phyloP scores from a whole-genome alignment of 2,329 filamentous ascomycete genomes.

The Xylariaceae sp. region DNA sequence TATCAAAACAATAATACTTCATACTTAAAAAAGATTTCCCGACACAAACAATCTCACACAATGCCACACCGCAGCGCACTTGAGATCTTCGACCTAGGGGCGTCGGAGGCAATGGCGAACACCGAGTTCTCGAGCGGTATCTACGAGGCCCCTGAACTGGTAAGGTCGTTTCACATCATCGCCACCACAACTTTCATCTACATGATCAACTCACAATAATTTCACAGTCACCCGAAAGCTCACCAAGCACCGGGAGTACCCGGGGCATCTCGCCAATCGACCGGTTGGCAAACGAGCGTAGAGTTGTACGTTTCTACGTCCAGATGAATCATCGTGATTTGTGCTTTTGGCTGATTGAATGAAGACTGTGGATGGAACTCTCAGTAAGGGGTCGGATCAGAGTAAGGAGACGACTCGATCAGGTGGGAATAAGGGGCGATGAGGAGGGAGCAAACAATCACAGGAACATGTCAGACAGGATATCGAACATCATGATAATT shows the following conservation, averaged over 20 bases:
- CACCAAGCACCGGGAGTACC: not conserved
- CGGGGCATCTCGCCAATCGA: not conserved
- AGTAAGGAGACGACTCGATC: not conserved
- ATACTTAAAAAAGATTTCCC: not conserved
- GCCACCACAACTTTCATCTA: not conserved
- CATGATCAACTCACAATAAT: not conserved
- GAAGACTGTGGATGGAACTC: not conserved
- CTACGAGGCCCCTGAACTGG: conserved; percentile 5
- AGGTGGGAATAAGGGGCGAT: not conserved
- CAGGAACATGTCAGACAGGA: no score
- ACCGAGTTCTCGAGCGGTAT: conserved; percentile 10
- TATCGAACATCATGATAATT: no score
- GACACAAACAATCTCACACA: not conserved
- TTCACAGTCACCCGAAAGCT: not conserved
- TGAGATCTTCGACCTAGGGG: conserved; percentile 9
- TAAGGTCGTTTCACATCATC: not conserved
- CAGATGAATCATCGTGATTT: not conserved
- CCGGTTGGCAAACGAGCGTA: not conserved
- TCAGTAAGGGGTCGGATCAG: not conserved
- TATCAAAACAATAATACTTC: not conserved
- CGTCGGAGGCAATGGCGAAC: conserved; percentile 9
- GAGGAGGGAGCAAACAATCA: not conserved
- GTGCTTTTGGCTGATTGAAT: not conserved
- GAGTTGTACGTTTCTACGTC: not conserved
- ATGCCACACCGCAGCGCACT: conserved; percentile 1